Evolutionary conservation across 2,329 filamentous ascomycete genomes (phyloP).

Genomic region (Aspergillus aculeatus): DNA sequence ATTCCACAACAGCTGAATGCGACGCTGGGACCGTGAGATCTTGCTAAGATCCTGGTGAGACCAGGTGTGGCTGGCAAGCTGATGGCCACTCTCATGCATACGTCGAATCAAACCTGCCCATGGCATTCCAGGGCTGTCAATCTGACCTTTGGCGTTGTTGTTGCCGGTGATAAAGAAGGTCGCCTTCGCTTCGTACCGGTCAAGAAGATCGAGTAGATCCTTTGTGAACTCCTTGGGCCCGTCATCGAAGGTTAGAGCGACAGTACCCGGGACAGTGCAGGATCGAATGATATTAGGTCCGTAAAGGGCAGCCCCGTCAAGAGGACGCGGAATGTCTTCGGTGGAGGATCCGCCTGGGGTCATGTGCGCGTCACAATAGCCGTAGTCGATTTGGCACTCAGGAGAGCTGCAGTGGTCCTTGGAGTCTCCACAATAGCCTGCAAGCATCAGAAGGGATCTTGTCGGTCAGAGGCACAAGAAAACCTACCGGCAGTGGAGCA

Average conservation of each 20-base stretch:
- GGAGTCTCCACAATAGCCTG: constrained; percentile 42
- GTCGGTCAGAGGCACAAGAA: neutral
- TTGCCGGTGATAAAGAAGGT: constrained; percentile 65
- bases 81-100: constrained; percentile 48
- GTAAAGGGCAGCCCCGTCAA: constrained; percentile 38
- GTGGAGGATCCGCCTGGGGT: constrained; percentile 38
- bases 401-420: constrained; percentile 40
- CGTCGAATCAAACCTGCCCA: constrained; percentile 42
- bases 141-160: constrained; percentile 47
- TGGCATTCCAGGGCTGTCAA: constrained; percentile 42
- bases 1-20: constrained; percentile 46
- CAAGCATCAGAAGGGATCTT: neutral
- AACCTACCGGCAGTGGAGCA: constrained; percentile 40
- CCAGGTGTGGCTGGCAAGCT: constrained; percentile 55
- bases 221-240: constrained; percentile 62
- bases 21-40: constrained; percentile 38
- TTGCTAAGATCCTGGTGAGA: constrained; percentile 48
- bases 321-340: constrained; percentile 33
- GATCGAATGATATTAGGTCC: constrained; percentile 36
- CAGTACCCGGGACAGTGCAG: constrained; percentile 53
- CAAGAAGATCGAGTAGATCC: constrained; percentile 62
- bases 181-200: constrained; percentile 60
- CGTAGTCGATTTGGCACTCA: constrained; percentile 41
- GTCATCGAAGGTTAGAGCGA: constrained; percentile 68
- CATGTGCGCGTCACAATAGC: constrained; percentile 39